These are phyloP conservation scores for Echria macrotheca DNA, from an alignment of 495 filamentous ascomycete genomes.

Conservation along the genomic window DNA sequence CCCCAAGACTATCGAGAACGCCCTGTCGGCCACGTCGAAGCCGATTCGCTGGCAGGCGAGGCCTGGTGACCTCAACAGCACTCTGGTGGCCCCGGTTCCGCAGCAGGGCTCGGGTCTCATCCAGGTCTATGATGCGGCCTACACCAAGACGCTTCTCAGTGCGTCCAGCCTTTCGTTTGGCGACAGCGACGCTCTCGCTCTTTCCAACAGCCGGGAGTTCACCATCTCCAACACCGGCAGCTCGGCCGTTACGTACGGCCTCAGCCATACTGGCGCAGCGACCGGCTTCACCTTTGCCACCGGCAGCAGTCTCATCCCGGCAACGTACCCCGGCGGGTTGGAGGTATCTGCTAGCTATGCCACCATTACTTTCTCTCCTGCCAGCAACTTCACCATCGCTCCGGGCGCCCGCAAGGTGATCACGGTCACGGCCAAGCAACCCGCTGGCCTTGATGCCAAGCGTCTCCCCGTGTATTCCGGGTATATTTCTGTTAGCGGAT, in stretches of 20 bases:
- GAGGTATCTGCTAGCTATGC: constrained; percentile 33
- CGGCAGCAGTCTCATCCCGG: constrained; percentile 24
- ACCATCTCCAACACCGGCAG: constrained; percentile 48
- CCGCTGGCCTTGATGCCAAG: constrained; percentile 31
- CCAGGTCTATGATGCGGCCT: constrained; percentile 52
- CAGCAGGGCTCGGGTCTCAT: constrained; percentile 55
- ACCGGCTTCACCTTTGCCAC: constrained; percentile 40
- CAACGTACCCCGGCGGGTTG: constrained; percentile 36
- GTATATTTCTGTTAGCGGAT: constrained; percentile 45
- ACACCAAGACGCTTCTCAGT: constrained; percentile 46
- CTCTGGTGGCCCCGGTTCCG: constrained; percentile 46
- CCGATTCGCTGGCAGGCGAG: constrained; percentile 46
- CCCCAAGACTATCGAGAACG: constrained; percentile 40
- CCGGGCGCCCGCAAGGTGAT: constrained; percentile 35
- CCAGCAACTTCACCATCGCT: constrained; percentile 29
- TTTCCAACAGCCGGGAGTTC: constrained; percentile 42
- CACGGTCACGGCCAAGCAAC: constrained; percentile 38
- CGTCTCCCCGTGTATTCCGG: constrained; percentile 50
- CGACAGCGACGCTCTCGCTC: constrained; percentile 50
- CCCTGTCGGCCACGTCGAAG: constrained; percentile 32
- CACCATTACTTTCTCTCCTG: constrained; percentile 25
- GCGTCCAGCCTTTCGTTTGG: constrained; percentile 53
- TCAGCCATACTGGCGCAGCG: constrained; percentile 39
- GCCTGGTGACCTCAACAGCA: constrained; percentile 15
- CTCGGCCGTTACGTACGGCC: constrained; percentile 39